A percentile compares a stretch with the other conserved stretches of the same genome.
Conservation (phyloP, 192 early-diverging fungal genomes). For the Coemansia sp. region DNA sequence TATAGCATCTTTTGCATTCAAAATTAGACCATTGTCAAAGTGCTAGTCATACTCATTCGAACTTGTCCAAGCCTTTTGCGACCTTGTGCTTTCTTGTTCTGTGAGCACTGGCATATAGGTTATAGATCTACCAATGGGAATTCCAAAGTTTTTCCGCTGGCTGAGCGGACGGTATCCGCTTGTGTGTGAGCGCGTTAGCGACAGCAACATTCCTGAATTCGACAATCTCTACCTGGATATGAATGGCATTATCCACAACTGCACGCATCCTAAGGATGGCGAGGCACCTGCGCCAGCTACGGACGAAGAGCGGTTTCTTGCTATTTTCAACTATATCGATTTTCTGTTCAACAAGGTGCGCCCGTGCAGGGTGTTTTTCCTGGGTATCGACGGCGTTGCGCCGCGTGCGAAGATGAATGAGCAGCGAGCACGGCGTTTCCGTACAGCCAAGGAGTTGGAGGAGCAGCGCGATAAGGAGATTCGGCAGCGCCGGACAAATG, state of each 20-base stretch:
- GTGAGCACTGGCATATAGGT: not conserved
- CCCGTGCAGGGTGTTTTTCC: conserved; percentile 90
- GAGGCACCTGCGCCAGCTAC: conserved; percentile 84
- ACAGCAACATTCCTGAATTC: conserved; percentile 93
- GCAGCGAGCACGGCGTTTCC: conserved; percentile 94
- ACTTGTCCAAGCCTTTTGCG: too few species aligned
- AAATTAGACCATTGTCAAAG: too few species aligned
- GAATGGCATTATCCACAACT: conserved; percentile 99
- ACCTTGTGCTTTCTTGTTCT: not conserved
- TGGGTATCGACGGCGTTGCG: conserved; percentile 94
- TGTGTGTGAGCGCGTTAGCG: conserved; percentile 83
- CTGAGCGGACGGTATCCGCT: conserved; percentile 95
- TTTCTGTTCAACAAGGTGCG: conserved; percentile 88
- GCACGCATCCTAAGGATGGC: conserved; percentile 89
- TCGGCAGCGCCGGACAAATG: conserved; percentile 59
- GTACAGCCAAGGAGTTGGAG: conserved; percentile 83
- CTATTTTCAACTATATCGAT: conserved; percentile 96
- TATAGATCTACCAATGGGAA: conserved; percentile 61
- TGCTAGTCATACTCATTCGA: too few species aligned
- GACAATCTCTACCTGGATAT: conserved; percentile 98
- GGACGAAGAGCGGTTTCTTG: conserved; percentile 90
- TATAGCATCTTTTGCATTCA: too few species aligned
- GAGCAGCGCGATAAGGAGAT: conserved; percentile 51
- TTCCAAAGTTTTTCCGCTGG: conserved; percentile 97
- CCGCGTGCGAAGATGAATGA: conserved; percentile 99